Conservation (phyloP, 331 rosid genomes). For the Malus hybrid region DNA sequence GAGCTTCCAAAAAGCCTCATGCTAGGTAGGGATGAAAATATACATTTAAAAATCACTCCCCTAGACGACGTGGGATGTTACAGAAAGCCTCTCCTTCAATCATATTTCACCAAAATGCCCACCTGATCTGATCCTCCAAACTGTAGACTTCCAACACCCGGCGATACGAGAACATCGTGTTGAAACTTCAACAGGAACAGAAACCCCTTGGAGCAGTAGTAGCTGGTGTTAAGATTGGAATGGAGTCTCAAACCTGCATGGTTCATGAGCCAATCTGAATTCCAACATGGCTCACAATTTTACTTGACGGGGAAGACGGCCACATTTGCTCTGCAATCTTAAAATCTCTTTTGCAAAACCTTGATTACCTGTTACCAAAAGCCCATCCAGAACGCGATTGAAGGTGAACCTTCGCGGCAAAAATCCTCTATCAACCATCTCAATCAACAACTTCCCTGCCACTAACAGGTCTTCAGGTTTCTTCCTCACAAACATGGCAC, state of each 20-base stretch:
- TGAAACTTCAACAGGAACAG: background rate
- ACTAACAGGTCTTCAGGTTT: slow-evolving; percentile 54
- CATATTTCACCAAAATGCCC: background rate
- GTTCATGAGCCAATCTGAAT: background rate
- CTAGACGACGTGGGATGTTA: too few relatives aligned
- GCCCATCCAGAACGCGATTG: slow-evolving; percentile 66
- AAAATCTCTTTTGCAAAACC: slow-evolving; percentile 69
- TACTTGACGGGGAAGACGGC: slow-evolving; percentile 54
- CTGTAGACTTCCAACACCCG: background rate
- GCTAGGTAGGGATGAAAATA: too few relatives aligned
- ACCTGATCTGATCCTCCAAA: background rate
- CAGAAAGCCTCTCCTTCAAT: background rate
- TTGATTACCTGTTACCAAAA: slow-evolving; percentile 65
- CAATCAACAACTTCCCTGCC: slow-evolving; percentile 81
- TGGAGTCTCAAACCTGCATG: background rate
- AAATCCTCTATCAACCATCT: slow-evolving; percentile 84
- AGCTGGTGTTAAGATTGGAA: background rate
- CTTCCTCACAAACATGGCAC: slow-evolving; percentile 88
- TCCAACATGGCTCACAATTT: slow-evolving; percentile 30
- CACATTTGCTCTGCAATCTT: slow-evolving; percentile 62
- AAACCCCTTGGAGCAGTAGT: background rate
- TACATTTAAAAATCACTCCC: too few relatives aligned
- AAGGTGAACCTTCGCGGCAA: slow-evolving; percentile 68
- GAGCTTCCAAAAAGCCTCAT: too few relatives aligned
- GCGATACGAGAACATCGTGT: background rate